Percentiles rank a stretch among this genome's conserved stretches.
Conservation (phyloP, 2,329 filamentous ascomycete genomes). For the Immersiporthe knoxdaviesiana region DNA sequence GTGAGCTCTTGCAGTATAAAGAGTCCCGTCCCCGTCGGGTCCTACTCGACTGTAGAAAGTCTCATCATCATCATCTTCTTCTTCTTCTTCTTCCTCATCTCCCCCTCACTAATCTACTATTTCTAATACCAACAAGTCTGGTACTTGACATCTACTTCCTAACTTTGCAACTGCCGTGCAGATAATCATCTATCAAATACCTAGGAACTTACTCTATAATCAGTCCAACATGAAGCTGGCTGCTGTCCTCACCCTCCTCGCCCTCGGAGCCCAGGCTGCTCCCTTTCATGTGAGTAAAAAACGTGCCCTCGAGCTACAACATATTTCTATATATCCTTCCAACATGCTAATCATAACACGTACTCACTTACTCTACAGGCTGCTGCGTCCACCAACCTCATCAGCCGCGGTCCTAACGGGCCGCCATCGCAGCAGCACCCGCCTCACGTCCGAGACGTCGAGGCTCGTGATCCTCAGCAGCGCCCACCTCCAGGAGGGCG, state of each 20-base stretch:
- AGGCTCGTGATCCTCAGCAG: not conserved
- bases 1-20: slow-evolving; percentile 10
- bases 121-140: slow-evolving; percentile 13
- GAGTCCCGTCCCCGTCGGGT: not conserved
- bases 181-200: not conserved
- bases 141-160: not conserved
- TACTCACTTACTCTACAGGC: not conserved
- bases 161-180: slow-evolving; percentile 1
- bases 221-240: slow-evolving; percentile 14
- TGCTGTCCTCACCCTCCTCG: slow-evolving; percentile 10
- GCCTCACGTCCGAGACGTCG: not conserved
- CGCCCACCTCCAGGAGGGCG: not conserved
- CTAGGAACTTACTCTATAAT: not conserved
- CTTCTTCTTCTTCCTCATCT: not conserved
- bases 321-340: not conserved
- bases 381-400: slow-evolving; percentile 7
- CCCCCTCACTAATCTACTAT: not conserved
- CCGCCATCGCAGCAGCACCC: not conserved
- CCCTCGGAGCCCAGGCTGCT: slow-evolving; percentile 12
- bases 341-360: not conserved
- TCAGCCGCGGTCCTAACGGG: not conserved
- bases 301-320: no score
- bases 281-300: slow-evolving; percentile 4
- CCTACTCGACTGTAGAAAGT: not conserved
- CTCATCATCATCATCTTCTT: slow-evolving; percentile 3